Evolutionary conservation across 768 basidiomycete genomes (phyloP), one percentile per base, ranked within the genome.

Genomic region (Leccinum uliginosum): DNA sequence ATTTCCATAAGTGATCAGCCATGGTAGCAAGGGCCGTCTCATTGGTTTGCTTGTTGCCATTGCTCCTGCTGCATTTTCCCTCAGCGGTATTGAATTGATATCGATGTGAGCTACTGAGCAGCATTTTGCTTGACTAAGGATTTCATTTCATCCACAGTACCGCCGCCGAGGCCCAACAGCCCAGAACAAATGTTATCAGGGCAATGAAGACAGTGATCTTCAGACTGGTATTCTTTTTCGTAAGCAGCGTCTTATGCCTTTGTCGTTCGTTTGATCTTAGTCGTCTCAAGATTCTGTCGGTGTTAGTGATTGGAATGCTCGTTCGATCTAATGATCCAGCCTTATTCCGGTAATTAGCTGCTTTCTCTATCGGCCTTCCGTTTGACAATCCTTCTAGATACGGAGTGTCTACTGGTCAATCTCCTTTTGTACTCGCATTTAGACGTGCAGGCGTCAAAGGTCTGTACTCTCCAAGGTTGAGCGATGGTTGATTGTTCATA

Each of bases 351-450:
- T 59, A 74, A 71, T 57, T 44, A 63, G 53, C 9, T 46, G 2
- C 12, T 47, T 29, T 12, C 12, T 15, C 38, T 4, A 6, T 29
- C 21, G 30, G 9, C 17, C 34, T 38, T 23, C 23, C 3, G n/a
- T 44, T 35, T 58, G 3, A 57, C 40, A 14, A n/a, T 4, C 1
- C 1, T 35, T 40, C 17, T 43, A 64, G 62, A 46, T 21, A 59
- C 1, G 63, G 62, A 23, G 21, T 3, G 7, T 58, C 58, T 17
- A 90, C 90, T n/a, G 83, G 86, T 0, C 69, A 85, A 51, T 91
- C 89, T 3, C 92, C 92, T 3, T 94, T 90, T 71, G 91, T 93
- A 54, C 86, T 93, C 60, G 91, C 90, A n/a, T 84, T 93, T 62
- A 78, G 73, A 46, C 78, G 80, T 32, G 86, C 88, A 1, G 87